These are phyloP conservation scores for Durusdinium trenchii DNA, from an alignment of 73 alveolate species.

Conservation along the genomic window DNA sequence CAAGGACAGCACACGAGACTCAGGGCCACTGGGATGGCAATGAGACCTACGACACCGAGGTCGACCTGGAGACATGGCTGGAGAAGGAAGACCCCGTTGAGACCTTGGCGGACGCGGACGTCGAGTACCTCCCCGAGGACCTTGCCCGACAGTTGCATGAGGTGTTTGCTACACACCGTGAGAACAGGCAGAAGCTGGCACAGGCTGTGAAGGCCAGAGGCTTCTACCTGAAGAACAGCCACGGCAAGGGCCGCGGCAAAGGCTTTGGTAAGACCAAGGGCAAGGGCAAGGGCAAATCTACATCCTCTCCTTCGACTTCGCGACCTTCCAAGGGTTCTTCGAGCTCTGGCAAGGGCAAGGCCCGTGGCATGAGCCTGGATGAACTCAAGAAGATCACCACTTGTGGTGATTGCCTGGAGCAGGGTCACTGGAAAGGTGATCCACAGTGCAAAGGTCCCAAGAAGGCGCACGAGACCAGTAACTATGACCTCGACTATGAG, in stretches of 20 bases:
- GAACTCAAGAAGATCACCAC: not conserved
- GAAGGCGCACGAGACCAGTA: not conserved
- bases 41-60: not conserved
- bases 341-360: not conserved
- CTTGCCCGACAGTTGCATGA: not conserved
- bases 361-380: not conserved
- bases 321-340: not conserved
- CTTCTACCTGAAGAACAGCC: too few relatives aligned
- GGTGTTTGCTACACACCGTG: not conserved
- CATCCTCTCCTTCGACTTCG: not conserved
- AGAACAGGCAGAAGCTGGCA: too few relatives aligned
- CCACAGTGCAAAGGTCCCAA: not conserved
- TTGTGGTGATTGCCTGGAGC: not conserved
- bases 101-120: not conserved
- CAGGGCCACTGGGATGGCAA: too few relatives aligned
- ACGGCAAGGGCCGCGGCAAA: too few relatives aligned
- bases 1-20: not conserved
- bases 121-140: constrained; percentile 2
- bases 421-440: not conserved
- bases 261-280: too few relatives aligned
- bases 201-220: too few relatives aligned
- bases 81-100: not conserved
- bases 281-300: not conserved
- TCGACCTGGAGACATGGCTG: not conserved
- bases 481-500: not conserved